phyloP scores from a whole-genome alignment of 2,329 filamentous ascomycete genomes.

The Fusarium nisikadoi region DNA sequence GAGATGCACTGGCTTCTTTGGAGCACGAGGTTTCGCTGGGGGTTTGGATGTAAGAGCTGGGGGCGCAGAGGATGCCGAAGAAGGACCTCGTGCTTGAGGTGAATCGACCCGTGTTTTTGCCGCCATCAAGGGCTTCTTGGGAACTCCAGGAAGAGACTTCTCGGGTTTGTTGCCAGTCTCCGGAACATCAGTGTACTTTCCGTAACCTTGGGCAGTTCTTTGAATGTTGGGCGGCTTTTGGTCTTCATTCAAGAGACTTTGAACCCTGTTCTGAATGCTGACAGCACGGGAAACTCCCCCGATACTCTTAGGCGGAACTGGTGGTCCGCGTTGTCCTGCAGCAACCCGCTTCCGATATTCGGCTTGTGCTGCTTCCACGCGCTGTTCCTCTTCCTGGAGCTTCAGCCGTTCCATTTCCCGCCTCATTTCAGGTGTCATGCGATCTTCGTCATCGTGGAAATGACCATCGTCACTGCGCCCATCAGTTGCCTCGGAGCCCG shows the following conservation, averaged over 20 bases:
- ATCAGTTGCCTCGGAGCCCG: constrained; percentile 76
- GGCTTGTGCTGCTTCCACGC: constrained; percentile 87
- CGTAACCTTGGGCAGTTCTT: constrained; percentile 87
- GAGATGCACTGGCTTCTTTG: constrained; percentile 71
- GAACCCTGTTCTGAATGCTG: constrained; percentile 92
- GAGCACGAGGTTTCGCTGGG: constrained; percentile 62
- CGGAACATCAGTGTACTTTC: constrained; percentile 77
- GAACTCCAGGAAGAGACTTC: constrained; percentile 56
- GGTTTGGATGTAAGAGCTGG: constrained; percentile 42
- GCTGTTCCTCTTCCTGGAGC: constrained; percentile 86
- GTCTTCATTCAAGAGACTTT: constrained; percentile 84
- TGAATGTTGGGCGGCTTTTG: constrained; percentile 68
- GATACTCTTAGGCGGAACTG: constrained; percentile 63
- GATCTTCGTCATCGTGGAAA: constrained; percentile 68
- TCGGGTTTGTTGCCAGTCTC: constrained; percentile 51
- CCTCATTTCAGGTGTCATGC: constrained; percentile 86
- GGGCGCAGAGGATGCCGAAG: constrained; percentile 39
- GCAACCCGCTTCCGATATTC: constrained; percentile 85
- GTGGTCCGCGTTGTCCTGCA: constrained; percentile 53
- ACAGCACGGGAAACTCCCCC: constrained; percentile 73
- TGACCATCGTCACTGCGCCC: constrained; percentile 71
- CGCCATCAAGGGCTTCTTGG: constrained; percentile 62
- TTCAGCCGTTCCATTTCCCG: constrained; percentile 87
- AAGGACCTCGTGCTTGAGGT: constrained; percentile 36
- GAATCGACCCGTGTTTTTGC: constrained; percentile 46